A percentile compares a stretch with the other conserved stretches of the same genome.
Evolutionary conservation across 305 asterid genomes (phyloP).

Genomic region (Solanum hybrid): DNA sequence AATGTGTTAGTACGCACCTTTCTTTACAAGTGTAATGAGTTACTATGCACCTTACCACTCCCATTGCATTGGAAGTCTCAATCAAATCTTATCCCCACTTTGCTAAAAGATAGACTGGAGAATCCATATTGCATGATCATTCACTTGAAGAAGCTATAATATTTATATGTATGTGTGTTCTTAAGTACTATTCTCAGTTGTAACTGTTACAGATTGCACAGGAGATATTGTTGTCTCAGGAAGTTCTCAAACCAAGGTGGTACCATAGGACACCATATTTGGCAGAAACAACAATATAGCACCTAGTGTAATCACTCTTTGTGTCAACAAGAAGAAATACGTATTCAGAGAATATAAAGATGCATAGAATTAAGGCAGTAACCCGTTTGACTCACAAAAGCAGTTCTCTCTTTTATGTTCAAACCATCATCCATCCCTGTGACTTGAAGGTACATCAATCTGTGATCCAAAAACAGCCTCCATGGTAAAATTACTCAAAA

Average conservation of each 20-base stretch:
- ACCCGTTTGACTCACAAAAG: constrained; percentile 56
- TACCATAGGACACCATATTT: neutral
- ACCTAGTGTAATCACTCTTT: neutral
- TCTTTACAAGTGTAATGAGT: neutral
- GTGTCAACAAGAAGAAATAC: neutral
- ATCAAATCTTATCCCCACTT: neutral
- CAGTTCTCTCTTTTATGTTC: constrained; percentile 67
- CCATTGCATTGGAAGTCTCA: neutral
- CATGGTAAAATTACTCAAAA: neutral
- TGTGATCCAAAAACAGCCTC: constrained; percentile 24
- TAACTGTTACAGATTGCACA: neutral
- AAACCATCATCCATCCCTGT: constrained; percentile 91
- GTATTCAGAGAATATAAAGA: constrained; percentile 1
- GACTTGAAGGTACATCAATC: constrained; percentile 77
- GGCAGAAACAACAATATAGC: neutral
- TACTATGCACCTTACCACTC: neutral
- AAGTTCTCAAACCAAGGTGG: neutral
- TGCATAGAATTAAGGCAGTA: constrained; percentile 5
- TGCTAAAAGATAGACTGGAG: neutral
- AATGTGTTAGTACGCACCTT: neutral
- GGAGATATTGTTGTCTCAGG: neutral
- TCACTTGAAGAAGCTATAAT: neutral
- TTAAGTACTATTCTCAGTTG: neutral
- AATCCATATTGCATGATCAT: neutral
- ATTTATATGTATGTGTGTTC: neutral